A percentile compares a stretch with the other conserved stretches of the same genome.
Evolutionary conservation across 257 asterid species (phyloP).

Genomic region (Ilex aquifolium): DNA sequence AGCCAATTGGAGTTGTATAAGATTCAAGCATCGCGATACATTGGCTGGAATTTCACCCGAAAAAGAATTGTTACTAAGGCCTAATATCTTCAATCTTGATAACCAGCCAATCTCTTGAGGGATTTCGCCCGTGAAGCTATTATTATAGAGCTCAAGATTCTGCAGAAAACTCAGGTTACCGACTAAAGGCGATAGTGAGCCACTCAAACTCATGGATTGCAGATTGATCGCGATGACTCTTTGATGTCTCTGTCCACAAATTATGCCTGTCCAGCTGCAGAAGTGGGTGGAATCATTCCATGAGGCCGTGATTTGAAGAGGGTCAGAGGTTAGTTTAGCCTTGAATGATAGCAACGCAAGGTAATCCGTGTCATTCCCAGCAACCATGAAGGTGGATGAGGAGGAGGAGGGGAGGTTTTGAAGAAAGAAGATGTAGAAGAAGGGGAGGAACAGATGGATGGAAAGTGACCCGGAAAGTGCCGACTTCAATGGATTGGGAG

Average conservation of each 20-base stretch:
- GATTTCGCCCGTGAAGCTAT: constrained; percentile 10
- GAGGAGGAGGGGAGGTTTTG: background rate
- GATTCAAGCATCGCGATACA: background rate
- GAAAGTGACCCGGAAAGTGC: too few species aligned
- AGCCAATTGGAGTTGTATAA: too few species aligned
- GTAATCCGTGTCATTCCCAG: constrained; percentile 2
- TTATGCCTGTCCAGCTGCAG: constrained; percentile 10
- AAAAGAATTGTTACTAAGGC: constrained; percentile 10
- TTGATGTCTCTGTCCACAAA: constrained; percentile 6
- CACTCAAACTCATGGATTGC: constrained; percentile 1
- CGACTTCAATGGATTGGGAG: too few species aligned
- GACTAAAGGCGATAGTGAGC: constrained; percentile 8
- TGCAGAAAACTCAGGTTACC: constrained; percentile 10
- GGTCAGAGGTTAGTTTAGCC: background rate
- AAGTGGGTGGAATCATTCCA: constrained; percentile 10
- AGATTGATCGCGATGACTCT: background rate
- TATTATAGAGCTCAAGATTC: constrained; percentile 1
- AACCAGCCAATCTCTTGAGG: constrained; percentile 1
- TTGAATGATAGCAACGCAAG: constrained; percentile 3
- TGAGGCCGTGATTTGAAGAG: background rate
- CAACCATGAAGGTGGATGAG: background rate
- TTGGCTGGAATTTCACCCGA: constrained; percentile 10
- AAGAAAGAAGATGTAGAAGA: too few species aligned
- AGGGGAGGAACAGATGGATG: too few species aligned
- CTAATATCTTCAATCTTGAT: background rate